These are phyloP conservation scores for Fagopyrum homotropicum DNA, from an alignment of 148 eudicot species.

Conservation along the genomic window DNA sequence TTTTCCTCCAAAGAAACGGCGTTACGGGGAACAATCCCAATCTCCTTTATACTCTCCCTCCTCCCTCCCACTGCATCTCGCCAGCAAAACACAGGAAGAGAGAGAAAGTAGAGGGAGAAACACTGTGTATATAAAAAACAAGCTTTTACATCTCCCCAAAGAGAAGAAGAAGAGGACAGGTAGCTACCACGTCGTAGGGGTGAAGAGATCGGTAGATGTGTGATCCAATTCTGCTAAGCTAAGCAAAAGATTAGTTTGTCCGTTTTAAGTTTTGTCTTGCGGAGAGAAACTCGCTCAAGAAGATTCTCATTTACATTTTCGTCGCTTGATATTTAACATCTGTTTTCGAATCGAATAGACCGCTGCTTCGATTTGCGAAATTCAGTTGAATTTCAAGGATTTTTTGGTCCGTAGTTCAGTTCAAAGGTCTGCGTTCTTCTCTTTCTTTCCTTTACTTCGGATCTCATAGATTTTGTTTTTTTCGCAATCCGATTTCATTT, in stretches of 20 bases:
- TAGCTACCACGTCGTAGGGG: not conserved
- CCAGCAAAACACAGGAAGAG: conserved; percentile 11
- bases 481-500: not conserved
- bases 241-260: not conserved
- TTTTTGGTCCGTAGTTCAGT: conserved; percentile 13
- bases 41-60: conserved; percentile 2
- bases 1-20: not conserved
- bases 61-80: conserved; percentile 5
- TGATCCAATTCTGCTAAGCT: not conserved
- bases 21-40: conserved; percentile 13
- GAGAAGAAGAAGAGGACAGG: conserved; percentile 11
- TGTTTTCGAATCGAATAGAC: not conserved
- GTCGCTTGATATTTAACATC: not conserved
- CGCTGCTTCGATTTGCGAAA: not conserved
- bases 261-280: not conserved
- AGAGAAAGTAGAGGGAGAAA: not conserved
- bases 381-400: conserved; percentile 9
- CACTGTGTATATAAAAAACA: not conserved
- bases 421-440: conserved; percentile 10
- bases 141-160: not conserved
- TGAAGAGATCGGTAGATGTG: conserved; percentile 8
- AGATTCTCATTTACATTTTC: not conserved
- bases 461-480: not conserved
- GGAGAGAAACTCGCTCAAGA: not conserved
- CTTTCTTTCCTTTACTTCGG: not conserved